Conservation (phyloP, 2,329 filamentous ascomycete species). For the Balansia obtecta region DNA sequence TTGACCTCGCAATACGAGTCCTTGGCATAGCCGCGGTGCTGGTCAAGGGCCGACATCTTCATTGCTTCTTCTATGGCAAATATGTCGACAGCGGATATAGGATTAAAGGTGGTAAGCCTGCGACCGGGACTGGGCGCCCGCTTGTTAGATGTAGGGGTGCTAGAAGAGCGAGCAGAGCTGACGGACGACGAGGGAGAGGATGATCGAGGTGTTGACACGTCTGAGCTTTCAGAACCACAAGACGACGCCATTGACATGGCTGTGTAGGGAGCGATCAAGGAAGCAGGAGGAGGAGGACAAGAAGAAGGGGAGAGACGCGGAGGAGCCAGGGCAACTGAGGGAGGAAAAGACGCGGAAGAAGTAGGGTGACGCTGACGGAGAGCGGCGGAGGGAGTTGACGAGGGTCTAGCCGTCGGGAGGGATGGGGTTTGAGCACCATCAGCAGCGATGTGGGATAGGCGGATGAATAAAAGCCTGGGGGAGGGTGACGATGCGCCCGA, state of each 20-base stretch:
- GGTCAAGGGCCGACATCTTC: constrained; percentile 47
- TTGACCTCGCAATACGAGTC: constrained; percentile 43
- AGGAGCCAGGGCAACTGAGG: too few species aligned
- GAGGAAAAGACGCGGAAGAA: too few species aligned
- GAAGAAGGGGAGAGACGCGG: neutral
- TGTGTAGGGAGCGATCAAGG: constrained; percentile 8
- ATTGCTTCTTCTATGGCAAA: constrained; percentile 45
- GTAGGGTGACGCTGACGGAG: too few species aligned
- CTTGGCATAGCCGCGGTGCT: constrained; percentile 47
- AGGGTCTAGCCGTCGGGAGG: constrained; percentile 4
- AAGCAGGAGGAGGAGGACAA: constrained; percentile 1
- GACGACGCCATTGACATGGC: constrained; percentile 19
- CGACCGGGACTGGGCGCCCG: constrained; percentile 37
- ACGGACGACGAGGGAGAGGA: constrained; percentile 37
- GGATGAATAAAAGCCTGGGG: constrained; percentile 9
- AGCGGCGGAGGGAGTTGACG: neutral
- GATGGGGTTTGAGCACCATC: constrained; percentile 2
- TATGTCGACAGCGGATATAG: constrained; percentile 44
- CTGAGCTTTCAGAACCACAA: constrained; percentile 34
- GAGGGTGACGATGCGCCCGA: constrained; percentile 8
- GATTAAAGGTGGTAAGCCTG: constrained; percentile 39
- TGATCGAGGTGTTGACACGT: constrained; percentile 43
- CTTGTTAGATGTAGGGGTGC: constrained; percentile 39
- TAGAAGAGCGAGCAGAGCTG: constrained; percentile 34
- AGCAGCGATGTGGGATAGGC: constrained; percentile 5